A percentile compares a stretch with the other conserved stretches of the same genome.
These are phyloP conservation scores for Agroathelia rolfsii DNA, from an alignment of 1,284 basidiomycete species.

Conservation along the genomic window DNA sequence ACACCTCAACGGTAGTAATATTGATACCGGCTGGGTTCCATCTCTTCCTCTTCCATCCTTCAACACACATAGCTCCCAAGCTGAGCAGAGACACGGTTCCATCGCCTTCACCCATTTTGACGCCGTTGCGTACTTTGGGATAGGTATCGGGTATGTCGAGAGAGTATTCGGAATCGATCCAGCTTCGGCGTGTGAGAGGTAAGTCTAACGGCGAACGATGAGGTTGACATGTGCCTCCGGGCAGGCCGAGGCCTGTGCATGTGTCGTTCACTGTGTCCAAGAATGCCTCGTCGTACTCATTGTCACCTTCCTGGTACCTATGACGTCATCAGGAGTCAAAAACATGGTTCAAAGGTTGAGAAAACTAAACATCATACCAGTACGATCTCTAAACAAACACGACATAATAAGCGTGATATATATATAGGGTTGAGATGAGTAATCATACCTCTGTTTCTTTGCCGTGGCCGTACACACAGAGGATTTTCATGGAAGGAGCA, in stretches of 20 bases:
- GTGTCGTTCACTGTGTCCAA: conserved; percentile 31
- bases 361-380: too few species aligned
- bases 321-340: conserved; percentile 1
- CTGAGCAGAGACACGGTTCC: conserved; percentile 89
- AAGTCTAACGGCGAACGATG: conserved; percentile 43
- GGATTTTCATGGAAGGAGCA: conserved; percentile 89
- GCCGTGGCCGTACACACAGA: conserved; percentile 92
- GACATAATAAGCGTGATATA: too few species aligned
- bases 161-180: conserved; percentile 79
- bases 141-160: conserved; percentile 4
- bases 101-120: conserved; percentile 90
- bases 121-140: conserved; percentile 62
- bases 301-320: conserved; percentile 66
- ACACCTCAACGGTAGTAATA: conserved; percentile 79
- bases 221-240: conserved; percentile 32
- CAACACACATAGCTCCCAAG: conserved; percentile 90
- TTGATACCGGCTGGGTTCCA: conserved; percentile 94
- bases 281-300: conserved; percentile 54
- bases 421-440: too few species aligned
- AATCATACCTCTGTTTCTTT: conserved; percentile 86
- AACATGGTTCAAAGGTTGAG: not conserved
- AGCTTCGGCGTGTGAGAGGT: conserved; percentile 52
- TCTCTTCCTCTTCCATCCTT: conserved; percentile 83
- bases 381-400: too few species aligned
- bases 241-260: conserved; percentile 28